Evolutionary conservation across 495 filamentous ascomycete genomes (phyloP), one percentile per base, ranked within the genome.

Genomic region (Penicillium flavigenum): DNA sequence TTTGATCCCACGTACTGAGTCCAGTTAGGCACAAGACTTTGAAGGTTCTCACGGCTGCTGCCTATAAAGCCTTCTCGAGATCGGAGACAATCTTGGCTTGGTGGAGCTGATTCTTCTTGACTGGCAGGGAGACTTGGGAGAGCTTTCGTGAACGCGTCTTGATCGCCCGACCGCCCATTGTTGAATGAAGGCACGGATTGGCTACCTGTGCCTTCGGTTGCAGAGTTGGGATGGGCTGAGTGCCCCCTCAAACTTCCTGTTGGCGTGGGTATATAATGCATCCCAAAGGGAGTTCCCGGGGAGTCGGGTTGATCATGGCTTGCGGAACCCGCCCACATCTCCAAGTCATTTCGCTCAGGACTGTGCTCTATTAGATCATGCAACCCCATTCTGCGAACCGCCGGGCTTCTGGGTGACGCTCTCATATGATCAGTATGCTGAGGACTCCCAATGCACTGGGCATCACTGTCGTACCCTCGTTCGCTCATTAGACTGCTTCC

Each of bases 381-480:
- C 19, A 66, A 42, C 14, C 51, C 61, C 51, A 56, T 51, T 43
- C 59, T 51, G 19, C 56, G 57, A 32, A 48, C 31, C 1, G 41
- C 34, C 38, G 51, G 59, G 38, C 38, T 41, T 14, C 47, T 47
- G 3, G 57, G 57, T 9, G 54, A 61, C 34, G 32, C 43, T 6
- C 8, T 46, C 5, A 60, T 39, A 12, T 53, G 50, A 5, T 54
- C 55, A 27, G 14, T 36, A 14, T 66, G 66, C 10, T 56, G 63
- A 17, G 75, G 74, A 16, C 68, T 76, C 9, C 62, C 46, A 14
- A 80, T 69, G 39, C 48, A 72, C 45, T 73, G 72, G 2, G 77
- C 77, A 63, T 80, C 77, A 41, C 76, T 79, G 52, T 80, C 77
- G 46, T 80, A 80, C 8, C 69, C 72, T 56, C 66, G 64, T 39